Percentiles rank a stretch among this genome's conserved stretches.
Evolutionary conservation across 192 early-diverging fungal species (phyloP).

Genomic region (Umbelopsis vinacea): DNA sequence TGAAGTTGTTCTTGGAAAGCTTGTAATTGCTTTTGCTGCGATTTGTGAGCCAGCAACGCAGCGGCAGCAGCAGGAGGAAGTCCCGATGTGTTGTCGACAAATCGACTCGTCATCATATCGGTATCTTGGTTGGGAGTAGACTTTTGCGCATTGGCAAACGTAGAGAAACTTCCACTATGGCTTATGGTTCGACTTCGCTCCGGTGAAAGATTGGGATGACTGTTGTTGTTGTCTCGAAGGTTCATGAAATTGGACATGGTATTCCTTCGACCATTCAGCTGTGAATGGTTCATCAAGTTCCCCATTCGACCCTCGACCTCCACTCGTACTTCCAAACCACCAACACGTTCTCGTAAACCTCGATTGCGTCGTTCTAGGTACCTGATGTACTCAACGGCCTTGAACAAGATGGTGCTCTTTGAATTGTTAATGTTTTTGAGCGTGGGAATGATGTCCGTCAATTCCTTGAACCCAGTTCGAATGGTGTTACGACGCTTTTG

Average conservation of each 20-base stretch:
- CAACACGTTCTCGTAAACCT: conserved; percentile 36
- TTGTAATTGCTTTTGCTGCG: conserved; percentile 35
- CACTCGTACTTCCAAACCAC: conserved; percentile 34
- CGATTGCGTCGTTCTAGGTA: conserved; percentile 63
- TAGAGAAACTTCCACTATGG: conserved; percentile 11
- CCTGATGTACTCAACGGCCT: conserved; percentile 71
- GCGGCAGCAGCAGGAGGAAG: conserved; percentile 30
- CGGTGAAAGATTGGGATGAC: not conserved
- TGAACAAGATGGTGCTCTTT: conserved; percentile 70
- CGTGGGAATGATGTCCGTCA: conserved; percentile 85
- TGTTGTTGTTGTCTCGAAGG: not conserved
- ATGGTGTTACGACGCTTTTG: conserved; percentile 77
- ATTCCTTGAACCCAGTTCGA: conserved; percentile 86
- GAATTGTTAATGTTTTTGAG: conserved; percentile 72
- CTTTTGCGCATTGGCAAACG: not conserved
- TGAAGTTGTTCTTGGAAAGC: conserved; percentile 37
- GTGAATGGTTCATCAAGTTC: conserved; percentile 12
- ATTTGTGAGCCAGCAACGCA: conserved; percentile 35
- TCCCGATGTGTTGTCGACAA: conserved; percentile 12
- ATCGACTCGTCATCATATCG: conserved; percentile 8
- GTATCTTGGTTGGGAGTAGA: not conserved
- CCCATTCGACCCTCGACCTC: conserved; percentile 35
- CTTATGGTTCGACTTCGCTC: conserved; percentile 11
- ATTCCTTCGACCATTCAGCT: conserved; percentile 7
- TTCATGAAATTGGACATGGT: conserved; percentile 21